Conservation (phyloP, 257 asterid species). For the Plantago elongata region DNA sequence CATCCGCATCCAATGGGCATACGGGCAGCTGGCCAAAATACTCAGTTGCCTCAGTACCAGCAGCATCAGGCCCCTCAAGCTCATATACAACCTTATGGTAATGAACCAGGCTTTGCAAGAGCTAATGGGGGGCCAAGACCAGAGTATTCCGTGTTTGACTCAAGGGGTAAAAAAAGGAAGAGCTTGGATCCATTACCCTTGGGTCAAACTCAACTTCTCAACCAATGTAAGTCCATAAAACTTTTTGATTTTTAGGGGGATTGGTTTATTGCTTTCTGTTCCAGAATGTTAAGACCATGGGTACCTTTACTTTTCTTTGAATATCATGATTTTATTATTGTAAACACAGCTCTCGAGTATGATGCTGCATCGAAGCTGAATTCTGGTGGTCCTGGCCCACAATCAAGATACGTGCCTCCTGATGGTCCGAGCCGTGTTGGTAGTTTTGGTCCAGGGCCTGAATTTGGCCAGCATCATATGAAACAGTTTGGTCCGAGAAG, state of each 20-base stretch:
- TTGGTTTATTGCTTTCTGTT: not conserved
- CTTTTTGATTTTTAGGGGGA: not conserved
- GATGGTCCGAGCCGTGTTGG: constrained; percentile 40
- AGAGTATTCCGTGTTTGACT: constrained; percentile 38
- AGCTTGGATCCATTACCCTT: constrained; percentile 37
- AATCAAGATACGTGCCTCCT: constrained; percentile 44
- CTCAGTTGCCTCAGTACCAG: constrained; percentile 52
- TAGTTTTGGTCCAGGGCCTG: constrained; percentile 47
- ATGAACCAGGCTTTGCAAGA: constrained; percentile 32
- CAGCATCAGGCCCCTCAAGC: constrained; percentile 48
- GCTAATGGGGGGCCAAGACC: constrained; percentile 40
- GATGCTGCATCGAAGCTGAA: constrained; percentile 44
- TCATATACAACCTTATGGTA: constrained; percentile 25
- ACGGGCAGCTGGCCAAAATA: constrained; percentile 53
- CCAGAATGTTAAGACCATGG: not conserved
- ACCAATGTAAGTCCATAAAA: constrained; percentile 44
- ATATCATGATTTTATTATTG: constrained; percentile 2
- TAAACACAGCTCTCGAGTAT: constrained; percentile 35
- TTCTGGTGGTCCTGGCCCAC: constrained; percentile 40
- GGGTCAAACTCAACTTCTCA: constrained; percentile 38
- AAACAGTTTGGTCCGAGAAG: constrained; percentile 39
- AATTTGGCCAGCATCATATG: constrained; percentile 36
- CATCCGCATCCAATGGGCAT: constrained; percentile 34
- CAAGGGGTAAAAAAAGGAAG: constrained; percentile 49
- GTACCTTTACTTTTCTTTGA: not conserved